These are phyloP conservation scores for Gossypium gossypioides DNA, from an alignment of 441 rosid genomes.

Conservation along the genomic window DNA sequence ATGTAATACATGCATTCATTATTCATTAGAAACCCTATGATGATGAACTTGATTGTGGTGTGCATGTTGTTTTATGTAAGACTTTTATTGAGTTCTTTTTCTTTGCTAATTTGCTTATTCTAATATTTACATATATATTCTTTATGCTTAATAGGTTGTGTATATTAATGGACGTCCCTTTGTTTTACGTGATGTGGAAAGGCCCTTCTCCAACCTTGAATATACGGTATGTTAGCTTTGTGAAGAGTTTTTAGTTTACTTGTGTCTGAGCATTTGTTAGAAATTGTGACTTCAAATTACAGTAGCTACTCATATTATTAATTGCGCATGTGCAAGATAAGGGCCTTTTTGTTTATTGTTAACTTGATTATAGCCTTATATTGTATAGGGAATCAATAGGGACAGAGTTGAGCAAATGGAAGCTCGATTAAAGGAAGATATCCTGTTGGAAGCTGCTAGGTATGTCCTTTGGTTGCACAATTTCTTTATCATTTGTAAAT, in stretches of 20 bases:
- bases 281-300: background rate
- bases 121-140: constrained; percentile 4
- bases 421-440: constrained; percentile 83
- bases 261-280: background rate
- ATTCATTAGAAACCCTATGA: background rate
- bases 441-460: constrained; percentile 89
- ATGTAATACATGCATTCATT: background rate
- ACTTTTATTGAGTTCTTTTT: background rate
- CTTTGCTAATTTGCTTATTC: background rate
- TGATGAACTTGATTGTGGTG: background rate
- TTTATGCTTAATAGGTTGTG: constrained; percentile 52
- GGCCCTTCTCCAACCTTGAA: constrained; percentile 94
- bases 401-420: constrained; percentile 95
- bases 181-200: constrained; percentile 92
- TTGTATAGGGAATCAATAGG: constrained; percentile 82
- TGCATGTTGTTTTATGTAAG: background rate
- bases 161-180: constrained; percentile 94
- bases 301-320: background rate
- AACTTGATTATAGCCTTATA: constrained; percentile 15
- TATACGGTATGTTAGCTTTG: constrained; percentile 55
- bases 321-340: background rate
- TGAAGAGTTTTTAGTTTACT: background rate
- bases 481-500: background rate
- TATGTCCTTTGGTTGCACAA: constrained; percentile 19
- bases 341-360: constrained; percentile 13